phyloP scores from a whole-genome alignment of 768 basidiomycete species.

The Naganishia randhawae region DNA sequence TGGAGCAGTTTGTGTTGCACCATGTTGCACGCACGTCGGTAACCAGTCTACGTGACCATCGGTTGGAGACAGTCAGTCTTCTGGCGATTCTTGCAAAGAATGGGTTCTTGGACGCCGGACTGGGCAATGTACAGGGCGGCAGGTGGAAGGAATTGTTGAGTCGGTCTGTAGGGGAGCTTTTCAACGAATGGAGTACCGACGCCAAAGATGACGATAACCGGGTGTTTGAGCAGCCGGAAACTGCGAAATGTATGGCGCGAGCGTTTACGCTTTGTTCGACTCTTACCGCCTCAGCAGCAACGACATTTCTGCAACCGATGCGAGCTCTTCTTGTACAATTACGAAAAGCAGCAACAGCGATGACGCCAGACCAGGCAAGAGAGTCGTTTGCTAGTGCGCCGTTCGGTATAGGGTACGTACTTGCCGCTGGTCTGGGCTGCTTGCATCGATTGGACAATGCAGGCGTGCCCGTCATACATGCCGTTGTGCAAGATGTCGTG shows the following conservation, averaged over 20 bases:
- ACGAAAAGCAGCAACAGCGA: constrained; percentile 12
- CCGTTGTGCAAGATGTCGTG: constrained; percentile 12
- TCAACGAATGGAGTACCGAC: constrained; percentile 9
- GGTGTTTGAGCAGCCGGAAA: constrained; percentile 1
- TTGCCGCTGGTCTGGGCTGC: constrained; percentile 3
- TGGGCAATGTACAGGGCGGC: constrained; percentile 47
- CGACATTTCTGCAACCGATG: constrained; percentile 15
- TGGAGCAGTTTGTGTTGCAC: constrained; percentile 48
- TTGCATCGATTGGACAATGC: constrained; percentile 7
- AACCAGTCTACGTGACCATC: constrained; percentile 31
- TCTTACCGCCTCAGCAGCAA: not conserved
- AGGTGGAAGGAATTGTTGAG: constrained; percentile 42
- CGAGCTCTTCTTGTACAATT: constrained; percentile 2
- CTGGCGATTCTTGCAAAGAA: constrained; percentile 45
- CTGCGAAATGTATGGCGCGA: not conserved
- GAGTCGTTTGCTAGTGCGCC: constrained; percentile 8
- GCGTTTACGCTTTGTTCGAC: constrained; percentile 13
- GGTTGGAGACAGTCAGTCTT: constrained; percentile 40
- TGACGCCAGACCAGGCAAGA: constrained; percentile 34
- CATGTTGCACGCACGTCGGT: constrained; percentile 41
- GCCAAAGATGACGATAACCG: too few species aligned
- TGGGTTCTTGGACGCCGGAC: constrained; percentile 43
- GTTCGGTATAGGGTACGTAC: constrained; percentile 15
- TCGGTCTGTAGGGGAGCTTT: constrained; percentile 9
- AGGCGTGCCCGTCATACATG: not conserved